These are phyloP conservation scores for Cutaneotrichosporon arboriforme DNA, from an alignment of 1,284 basidiomycete genomes.

Conservation along the genomic window DNA sequence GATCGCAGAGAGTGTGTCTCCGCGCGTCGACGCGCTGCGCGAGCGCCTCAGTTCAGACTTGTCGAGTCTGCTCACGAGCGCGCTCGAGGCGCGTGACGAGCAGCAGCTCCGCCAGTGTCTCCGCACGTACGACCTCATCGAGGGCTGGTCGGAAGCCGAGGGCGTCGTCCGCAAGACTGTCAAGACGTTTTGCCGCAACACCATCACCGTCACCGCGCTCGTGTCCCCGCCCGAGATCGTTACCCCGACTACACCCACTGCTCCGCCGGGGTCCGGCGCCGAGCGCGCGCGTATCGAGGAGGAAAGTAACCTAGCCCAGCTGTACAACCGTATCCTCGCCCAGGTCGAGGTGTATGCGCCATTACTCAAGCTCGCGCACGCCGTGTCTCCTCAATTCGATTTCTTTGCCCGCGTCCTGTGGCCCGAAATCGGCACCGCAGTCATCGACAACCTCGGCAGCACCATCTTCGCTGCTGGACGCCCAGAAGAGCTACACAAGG, in stretches of 20 bases:
- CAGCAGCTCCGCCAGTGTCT: conserved; percentile 69
- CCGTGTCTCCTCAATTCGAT: conserved; percentile 57
- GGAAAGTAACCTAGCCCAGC: not conserved
- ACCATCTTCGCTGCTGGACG: conserved; percentile 84
- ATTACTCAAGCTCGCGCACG: conserved; percentile 71
- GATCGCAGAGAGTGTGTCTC: conserved; percentile 74
- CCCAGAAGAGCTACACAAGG: conserved; percentile 82
- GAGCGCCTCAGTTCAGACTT: conserved; percentile 77
- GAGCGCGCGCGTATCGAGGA: conserved; percentile 8
- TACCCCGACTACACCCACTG: conserved; percentile 24
- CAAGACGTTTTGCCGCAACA: conserved; percentile 57
- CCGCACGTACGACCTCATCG: conserved; percentile 71
- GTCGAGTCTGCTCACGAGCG: conserved; percentile 66
- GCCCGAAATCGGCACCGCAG: conserved; percentile 69
- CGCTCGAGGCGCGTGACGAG: conserved; percentile 41
- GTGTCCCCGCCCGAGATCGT: conserved; percentile 19
- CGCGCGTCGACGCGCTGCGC: conserved; percentile 66
- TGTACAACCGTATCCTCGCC: conserved; percentile 78
- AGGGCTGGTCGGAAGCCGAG: conserved; percentile 77
- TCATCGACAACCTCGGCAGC: conserved; percentile 76
- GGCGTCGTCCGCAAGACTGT: conserved; percentile 70
- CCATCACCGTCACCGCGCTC: conserved; percentile 29
- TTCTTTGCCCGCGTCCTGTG: conserved; percentile 82
- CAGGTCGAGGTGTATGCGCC: conserved; percentile 66
- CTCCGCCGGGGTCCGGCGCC: not conserved